Conservation (phyloP, 352 stramenopile species). For the Globisporangium mamillatum region DNA sequence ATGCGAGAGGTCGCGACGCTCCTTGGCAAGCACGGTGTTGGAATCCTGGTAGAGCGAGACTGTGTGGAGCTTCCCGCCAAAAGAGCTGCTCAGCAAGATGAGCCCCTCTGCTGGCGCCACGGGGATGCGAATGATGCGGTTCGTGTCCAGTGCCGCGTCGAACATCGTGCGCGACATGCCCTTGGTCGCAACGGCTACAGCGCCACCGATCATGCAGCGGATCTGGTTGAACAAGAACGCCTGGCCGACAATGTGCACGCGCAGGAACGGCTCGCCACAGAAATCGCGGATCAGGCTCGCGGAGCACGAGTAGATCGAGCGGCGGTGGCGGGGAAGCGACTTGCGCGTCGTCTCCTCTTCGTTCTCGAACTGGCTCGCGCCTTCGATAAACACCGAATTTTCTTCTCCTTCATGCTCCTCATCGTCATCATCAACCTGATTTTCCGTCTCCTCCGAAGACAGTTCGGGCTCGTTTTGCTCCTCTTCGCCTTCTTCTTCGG, state of each 20-base stretch:
- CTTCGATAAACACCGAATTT: constrained; percentile 15
- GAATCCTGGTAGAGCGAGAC: constrained; percentile 71
- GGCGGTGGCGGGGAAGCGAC: constrained; percentile 59
- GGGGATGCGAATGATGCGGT: constrained; percentile 80
- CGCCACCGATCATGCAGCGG: constrained; percentile 87
- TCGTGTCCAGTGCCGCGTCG: constrained; percentile 74
- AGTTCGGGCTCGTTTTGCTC: background rate
- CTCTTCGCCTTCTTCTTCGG: constrained; percentile 18
- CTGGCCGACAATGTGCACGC: constrained; percentile 76
- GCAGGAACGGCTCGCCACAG: constrained; percentile 55
- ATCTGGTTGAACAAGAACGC: constrained; percentile 91
- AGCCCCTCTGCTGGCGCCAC: constrained; percentile 87
- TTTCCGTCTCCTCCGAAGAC: constrained; percentile 5
- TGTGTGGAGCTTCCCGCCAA: constrained; percentile 75
- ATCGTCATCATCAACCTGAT: constrained; percentile 4
- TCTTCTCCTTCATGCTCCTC: constrained; percentile 14
- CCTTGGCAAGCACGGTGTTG: constrained; percentile 59
- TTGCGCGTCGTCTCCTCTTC: constrained; percentile 44
- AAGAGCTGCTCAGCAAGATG: constrained; percentile 78
- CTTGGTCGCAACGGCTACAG: constrained; percentile 77
- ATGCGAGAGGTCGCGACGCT: constrained; percentile 52
- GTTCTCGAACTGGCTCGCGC: constrained; percentile 41
- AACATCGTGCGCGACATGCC: constrained; percentile 65
- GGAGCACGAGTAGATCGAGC: constrained; percentile 76
- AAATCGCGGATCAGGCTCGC: constrained; percentile 63